A percentile compares a stretch with the other conserved stretches of the same genome.
Evolutionary conservation across 345 rosid genomes (phyloP).

Genomic region (Eucalyptus rudis): DNA sequence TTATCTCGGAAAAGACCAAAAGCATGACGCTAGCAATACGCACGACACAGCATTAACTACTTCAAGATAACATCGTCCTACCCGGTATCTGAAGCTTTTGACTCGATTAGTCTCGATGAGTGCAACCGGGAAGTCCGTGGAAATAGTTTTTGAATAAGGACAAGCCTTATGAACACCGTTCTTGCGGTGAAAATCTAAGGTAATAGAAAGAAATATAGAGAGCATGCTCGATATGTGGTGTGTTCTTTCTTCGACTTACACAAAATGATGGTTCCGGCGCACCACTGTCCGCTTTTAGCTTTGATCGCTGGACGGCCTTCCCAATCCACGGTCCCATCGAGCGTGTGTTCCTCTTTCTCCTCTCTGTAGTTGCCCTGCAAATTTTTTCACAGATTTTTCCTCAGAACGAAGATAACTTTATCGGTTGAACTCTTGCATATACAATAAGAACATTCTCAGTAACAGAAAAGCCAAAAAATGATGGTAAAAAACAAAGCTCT

Average conservation of each 20-base stretch:
- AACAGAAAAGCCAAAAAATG: neutral
- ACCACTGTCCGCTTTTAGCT: slow-evolving; percentile 62
- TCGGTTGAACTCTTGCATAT: neutral
- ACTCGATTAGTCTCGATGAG: neutral
- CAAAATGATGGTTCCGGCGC: slow-evolving; percentile 68
- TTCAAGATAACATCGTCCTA: neutral
- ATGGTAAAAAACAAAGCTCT: neutral
- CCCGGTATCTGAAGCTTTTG: neutral
- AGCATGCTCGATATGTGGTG: neutral
- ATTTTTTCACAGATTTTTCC: neutral
- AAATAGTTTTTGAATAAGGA: neutral
- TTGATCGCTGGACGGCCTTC: slow-evolving; percentile 60
- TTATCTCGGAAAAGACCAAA: neutral
- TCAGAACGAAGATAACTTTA: neutral
- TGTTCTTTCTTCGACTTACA: slow-evolving; percentile 23
- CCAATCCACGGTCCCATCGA: slow-evolving; percentile 70
- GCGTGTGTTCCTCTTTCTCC: slow-evolving; percentile 35
- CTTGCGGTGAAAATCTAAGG: neutral
- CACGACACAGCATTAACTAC: neutral
- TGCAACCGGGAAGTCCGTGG: neutral
- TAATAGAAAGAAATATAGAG: neutral
- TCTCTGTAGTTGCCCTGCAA: slow-evolving; percentile 25
- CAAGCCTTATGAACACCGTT: neutral
- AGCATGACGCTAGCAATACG: neutral
- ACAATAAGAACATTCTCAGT: neutral